These are phyloP conservation scores for Ogataea degrootiae DNA, from an alignment of 805 yeast genomes.

Conservation along the genomic window DNA sequence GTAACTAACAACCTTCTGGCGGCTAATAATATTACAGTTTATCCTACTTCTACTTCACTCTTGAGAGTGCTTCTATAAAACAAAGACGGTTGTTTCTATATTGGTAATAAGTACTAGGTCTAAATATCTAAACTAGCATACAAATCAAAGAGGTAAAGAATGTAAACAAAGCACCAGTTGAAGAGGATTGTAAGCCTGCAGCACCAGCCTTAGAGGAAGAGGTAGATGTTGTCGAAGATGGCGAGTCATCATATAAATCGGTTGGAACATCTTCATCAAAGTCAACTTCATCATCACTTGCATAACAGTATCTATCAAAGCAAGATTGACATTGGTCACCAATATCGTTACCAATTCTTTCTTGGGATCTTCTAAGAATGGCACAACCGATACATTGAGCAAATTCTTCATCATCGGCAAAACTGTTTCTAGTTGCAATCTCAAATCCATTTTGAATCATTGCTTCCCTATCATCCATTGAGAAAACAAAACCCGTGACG, in stretches of 20 bases:
- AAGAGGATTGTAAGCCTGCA: background rate
- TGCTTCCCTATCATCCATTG: constrained; percentile 50
- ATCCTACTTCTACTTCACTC: no score
- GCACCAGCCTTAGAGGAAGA: background rate
- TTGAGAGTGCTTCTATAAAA: no score
- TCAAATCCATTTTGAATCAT: constrained; percentile 73
- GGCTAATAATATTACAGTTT: no score
- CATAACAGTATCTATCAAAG: constrained; percentile 62
- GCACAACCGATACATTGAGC: constrained; percentile 78
- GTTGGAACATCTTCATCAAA: constrained; percentile 1
- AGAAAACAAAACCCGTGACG: constrained; percentile 53
- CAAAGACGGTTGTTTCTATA: no score
- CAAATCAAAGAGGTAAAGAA: background rate
- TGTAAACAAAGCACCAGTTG: background rate
- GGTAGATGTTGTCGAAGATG: background rate
- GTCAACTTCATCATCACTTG: constrained; percentile 4
- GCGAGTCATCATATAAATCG: background rate
- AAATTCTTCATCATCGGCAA: constrained; percentile 61
- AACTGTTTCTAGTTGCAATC: constrained; percentile 51
- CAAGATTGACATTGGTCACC: constrained; percentile 62
- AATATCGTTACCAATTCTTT: constrained; percentile 51
- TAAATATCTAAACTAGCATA: no score
- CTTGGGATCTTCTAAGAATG: constrained; percentile 68
- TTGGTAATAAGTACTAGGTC: no score
- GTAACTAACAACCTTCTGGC: no score